These are phyloP conservation scores for Pseudopyrenochaeta lycopersici DNA, from an alignment of 2,329 filamentous ascomycete species.

Conservation along the genomic window DNA sequence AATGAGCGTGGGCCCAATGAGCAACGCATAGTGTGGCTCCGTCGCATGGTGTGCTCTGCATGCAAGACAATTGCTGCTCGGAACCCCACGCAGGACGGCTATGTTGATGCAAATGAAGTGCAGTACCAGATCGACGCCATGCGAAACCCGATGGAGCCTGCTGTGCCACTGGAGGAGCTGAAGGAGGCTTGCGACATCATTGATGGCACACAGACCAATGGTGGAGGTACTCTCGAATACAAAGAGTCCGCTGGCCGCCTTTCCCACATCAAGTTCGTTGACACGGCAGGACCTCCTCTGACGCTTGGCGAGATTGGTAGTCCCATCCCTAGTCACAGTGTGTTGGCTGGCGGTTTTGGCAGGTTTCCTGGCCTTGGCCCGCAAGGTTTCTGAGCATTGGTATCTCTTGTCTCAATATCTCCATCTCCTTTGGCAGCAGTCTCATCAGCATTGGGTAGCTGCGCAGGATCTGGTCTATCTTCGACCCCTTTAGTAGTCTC, in stretches of 20 bases:
- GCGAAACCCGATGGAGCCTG: conserved; percentile 65
- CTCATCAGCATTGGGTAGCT: conserved; percentile 21
- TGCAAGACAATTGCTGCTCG: conserved; percentile 70
- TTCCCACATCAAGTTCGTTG: conserved; percentile 55
- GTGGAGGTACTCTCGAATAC: conserved; percentile 86
- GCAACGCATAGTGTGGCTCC: conserved; percentile 43
- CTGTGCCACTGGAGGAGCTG: conserved; percentile 72
- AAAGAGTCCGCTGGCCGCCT: conserved; percentile 60
- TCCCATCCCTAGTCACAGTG: conserved; percentile 54
- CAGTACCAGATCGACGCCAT: conserved; percentile 72
- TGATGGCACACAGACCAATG: conserved; percentile 79
- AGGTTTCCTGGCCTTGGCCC: conserved; percentile 46
- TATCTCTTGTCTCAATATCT: conserved; percentile 1
- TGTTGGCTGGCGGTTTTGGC: conserved; percentile 46
- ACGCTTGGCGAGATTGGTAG: conserved; percentile 59
- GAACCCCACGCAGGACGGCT: conserved; percentile 65
- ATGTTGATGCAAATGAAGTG: conserved; percentile 72
- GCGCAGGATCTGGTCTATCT: conserved; percentile 17
- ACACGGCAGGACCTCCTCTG: conserved; percentile 34
- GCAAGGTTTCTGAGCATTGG: conserved; percentile 35
- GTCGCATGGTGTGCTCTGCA: conserved; percentile 74
- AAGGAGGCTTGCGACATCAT: conserved; percentile 90
- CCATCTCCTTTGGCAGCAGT: conserved; percentile 15
- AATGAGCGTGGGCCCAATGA: conserved; percentile 39
- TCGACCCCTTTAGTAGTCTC: conserved; percentile 26